phyloP scores from a whole-genome alignment of 371 early-diverging fungal genomes.

The Batrachochytrium dendrobatidis region DNA sequence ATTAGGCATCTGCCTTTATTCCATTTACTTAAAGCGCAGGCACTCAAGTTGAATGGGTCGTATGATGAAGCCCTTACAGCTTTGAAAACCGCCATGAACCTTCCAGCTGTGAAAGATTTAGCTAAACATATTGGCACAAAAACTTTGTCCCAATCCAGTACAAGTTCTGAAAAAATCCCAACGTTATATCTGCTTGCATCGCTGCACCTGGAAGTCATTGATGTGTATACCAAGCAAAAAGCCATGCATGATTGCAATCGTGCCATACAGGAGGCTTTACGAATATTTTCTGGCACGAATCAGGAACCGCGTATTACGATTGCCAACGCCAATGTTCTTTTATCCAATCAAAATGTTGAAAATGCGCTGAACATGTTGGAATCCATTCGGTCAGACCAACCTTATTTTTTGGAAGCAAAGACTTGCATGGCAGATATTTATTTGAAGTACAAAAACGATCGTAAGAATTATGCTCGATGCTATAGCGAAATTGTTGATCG shows the following conservation, averaged over 20 bases:
- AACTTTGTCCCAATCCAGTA: no score
- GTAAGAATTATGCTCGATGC: conserved; percentile 35
- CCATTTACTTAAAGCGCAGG: conserved; percentile 32
- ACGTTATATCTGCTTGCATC: conserved; percentile 20
- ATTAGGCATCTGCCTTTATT: conserved; percentile 31
- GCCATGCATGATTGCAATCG: conserved; percentile 25
- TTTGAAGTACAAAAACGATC: conserved; percentile 34
- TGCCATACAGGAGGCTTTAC: conserved; percentile 31
- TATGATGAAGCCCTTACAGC: conserved; percentile 29
- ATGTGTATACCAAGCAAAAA: conserved; percentile 29
- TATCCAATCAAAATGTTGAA: conserved; percentile 31
- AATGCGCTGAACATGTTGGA: conserved; percentile 24
- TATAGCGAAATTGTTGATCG: conserved; percentile 37
- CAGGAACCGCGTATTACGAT: conserved; percentile 28
- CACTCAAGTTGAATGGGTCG: conserved; percentile 22
- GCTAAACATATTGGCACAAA: conserved; percentile 14
- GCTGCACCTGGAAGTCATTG: conserved; percentile 30
- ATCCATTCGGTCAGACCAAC: conserved; percentile 21
- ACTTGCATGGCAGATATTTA: conserved; percentile 35
- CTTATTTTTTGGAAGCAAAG: conserved; percentile 32
- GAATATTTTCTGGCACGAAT: conserved; percentile 26
- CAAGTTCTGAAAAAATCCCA: conserved; percentile 12
- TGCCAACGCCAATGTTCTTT: conserved; percentile 27
- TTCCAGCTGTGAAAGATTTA: conserved; percentile 27
- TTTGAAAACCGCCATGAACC: conserved; percentile 21